A percentile compares a stretch with the other conserved stretches of the same genome.
Evolutionary conservation across 805 yeast genomes (phyloP).

Genomic region (Candida michaelii): DNA sequence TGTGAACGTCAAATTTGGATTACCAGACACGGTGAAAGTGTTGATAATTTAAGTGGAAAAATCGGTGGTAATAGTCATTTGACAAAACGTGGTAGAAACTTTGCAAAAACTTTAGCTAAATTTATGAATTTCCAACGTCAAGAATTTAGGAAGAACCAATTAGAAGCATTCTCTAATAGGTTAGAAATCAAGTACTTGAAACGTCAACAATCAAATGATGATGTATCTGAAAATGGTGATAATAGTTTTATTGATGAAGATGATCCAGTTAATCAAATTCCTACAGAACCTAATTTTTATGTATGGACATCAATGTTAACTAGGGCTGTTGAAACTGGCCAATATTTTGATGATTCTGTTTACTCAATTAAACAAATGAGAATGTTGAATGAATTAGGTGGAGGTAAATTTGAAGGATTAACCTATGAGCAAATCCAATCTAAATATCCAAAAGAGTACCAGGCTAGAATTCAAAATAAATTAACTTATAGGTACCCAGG

Average conservation of each 20-base stretch:
- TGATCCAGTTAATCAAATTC: constrained; percentile 22
- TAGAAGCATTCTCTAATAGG: constrained; percentile 50
- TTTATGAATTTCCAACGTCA: constrained; percentile 72
- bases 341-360: constrained; percentile 67
- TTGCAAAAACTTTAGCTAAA: constrained; percentile 67
- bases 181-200: constrained; percentile 43
- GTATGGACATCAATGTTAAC: constrained; percentile 91
- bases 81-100: constrained; percentile 75
- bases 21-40: constrained; percentile 91
- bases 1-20: constrained; percentile 92
- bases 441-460: constrained; percentile 74
- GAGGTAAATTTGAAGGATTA: constrained; percentile 90
- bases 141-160: constrained; percentile 64
- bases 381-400: constrained; percentile 90
- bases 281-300: constrained; percentile 71
- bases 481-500: constrained; percentile 92
- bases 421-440: constrained; percentile 84
- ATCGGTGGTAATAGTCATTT: constrained; percentile 90
- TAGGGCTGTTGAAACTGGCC: constrained; percentile 77
- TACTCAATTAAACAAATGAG: constrained; percentile 85
- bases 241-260: constrained; percentile 20
- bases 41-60: constrained; percentile 78
- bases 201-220: constrained; percentile 25
- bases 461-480: constrained; percentile 72
- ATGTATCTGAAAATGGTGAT: constrained; percentile 11